These are phyloP conservation scores for Aristolochia californica DNA, from an alignment of 164 flowering plant species.

Conservation along the genomic window DNA sequence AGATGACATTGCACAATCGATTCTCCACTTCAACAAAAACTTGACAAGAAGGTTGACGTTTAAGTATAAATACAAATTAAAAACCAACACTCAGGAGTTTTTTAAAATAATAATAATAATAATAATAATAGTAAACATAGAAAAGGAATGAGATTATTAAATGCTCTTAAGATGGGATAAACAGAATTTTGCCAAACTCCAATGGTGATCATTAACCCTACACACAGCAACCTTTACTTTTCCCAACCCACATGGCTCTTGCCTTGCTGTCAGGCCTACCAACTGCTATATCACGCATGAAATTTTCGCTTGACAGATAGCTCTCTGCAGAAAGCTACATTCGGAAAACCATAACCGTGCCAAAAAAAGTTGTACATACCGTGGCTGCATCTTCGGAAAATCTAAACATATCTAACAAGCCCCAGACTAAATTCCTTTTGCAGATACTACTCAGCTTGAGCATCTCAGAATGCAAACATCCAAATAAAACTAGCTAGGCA, in stretches of 20 bases:
- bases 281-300: neutral
- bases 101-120: too few relatives aligned
- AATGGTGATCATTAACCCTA: too few relatives aligned
- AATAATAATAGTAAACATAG: too few relatives aligned
- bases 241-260: neutral
- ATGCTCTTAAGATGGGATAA: too few relatives aligned
- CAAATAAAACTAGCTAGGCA: neutral
- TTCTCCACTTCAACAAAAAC: too few relatives aligned
- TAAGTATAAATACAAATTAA: too few relatives aligned
- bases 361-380: neutral
- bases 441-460: constrained; percentile 8
- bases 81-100: too few relatives aligned
- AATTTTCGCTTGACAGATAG: neutral
- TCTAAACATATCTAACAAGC: constrained; percentile 8
- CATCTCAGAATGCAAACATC: constrained; percentile 14
- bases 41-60: too few relatives aligned
- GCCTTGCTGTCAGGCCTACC: neutral
- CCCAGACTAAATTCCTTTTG: constrained; percentile 2
- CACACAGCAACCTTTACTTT: neutral
- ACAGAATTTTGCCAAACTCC: too few relatives aligned
- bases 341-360: neutral
- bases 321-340: neutral
- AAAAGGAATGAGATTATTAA: too few relatives aligned
- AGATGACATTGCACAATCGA: too few relatives aligned
- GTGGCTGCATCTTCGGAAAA: constrained; percentile 1